Evolutionary conservation across 805 yeast species (phyloP), one percentile per base, ranked within the genome.

Genomic region (Lipomyces yamanashiensis): DNA sequence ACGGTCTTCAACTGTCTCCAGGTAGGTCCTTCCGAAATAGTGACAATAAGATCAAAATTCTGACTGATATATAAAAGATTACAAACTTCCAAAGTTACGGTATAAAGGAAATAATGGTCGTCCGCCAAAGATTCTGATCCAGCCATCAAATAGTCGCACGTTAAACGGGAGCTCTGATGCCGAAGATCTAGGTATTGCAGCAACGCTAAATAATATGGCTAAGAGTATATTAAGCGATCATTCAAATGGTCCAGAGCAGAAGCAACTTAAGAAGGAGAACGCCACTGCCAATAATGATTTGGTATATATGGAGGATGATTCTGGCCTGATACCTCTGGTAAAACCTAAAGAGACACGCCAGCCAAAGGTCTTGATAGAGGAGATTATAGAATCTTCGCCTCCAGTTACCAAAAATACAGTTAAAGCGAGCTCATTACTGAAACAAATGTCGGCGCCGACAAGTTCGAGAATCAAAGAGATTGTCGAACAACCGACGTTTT

Each of bases 31-130:
- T 36, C 2, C 34, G 9, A 21, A 13, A 19, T 15, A 19, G 28
- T 7, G 8, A n/a, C 9, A 15, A 6, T 17, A 17, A 5, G n/a
- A 15, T 19, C 6, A 43, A 39, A 17, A 21, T 40, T 41, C 48
- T 15, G 41, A 47, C 48, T 41, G 36, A 37, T 28, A 12, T 17
- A 9, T 8, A 10, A 15, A 50, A 64, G 88, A 87, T 57, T 73
- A 73, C 43, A 78, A 84, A 2, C 78, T 84, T 1, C 97, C 97
- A 0, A 90, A 89, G 70, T 80, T 93, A 85, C 74, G 80, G 10
- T 76, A 82, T 55, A 92, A 92, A 76, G 96, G 96, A 0, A 40
- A 45, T 7, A 44, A 43, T 10, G 59, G 59, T 9, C 37, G 39
- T 15, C 59, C 59, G 8, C 59, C 54, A 28, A 45, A 39, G 45